A percentile compares a stretch with the other conserved stretches of the same genome.
Conservation (phyloP, 257 asterid species). For the Dorcoceras hygrometricum region DNA sequence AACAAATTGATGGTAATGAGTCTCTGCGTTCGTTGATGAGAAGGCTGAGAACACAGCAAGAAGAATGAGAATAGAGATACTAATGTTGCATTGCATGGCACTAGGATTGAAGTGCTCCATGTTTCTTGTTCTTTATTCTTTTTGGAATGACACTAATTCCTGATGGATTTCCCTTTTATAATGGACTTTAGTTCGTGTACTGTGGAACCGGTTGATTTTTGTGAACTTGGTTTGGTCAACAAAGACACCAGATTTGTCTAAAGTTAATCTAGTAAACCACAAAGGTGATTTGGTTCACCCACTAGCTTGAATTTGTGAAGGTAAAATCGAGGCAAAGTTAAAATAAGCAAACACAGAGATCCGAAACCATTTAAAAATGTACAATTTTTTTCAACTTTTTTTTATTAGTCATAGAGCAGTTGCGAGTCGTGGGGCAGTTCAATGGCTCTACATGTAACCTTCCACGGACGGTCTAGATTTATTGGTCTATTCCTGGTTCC, state of each 20-base stretch:
- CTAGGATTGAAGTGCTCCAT: not conserved
- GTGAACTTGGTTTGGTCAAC: not conserved
- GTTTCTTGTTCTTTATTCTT: not conserved
- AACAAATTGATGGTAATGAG: conserved; percentile 42
- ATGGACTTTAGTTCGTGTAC: not conserved
- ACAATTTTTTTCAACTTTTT: no score
- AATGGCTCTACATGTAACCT: no score
- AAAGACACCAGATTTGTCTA: not conserved
- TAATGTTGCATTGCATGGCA: not conserved
- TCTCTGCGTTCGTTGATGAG: conserved; percentile 41
- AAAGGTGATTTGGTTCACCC: not conserved
- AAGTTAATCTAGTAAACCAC: not conserved
- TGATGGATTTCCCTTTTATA: not conserved
- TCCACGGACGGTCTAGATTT: no score
- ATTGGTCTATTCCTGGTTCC: no score
- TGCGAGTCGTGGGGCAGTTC: no score
- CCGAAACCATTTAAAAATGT: no score
- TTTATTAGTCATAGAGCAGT: no score
- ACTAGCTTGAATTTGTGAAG: not conserved
- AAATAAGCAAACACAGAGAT: not conserved
- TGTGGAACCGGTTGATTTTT: not conserved
- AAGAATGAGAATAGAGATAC: not conserved
- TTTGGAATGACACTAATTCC: not conserved
- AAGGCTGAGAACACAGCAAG: not conserved
- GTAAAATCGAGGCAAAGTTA: not conserved